phyloP scores from a whole-genome alignment of 768 basidiomycete species.

The button mushroom (Agaricus bisporus) region DNA sequence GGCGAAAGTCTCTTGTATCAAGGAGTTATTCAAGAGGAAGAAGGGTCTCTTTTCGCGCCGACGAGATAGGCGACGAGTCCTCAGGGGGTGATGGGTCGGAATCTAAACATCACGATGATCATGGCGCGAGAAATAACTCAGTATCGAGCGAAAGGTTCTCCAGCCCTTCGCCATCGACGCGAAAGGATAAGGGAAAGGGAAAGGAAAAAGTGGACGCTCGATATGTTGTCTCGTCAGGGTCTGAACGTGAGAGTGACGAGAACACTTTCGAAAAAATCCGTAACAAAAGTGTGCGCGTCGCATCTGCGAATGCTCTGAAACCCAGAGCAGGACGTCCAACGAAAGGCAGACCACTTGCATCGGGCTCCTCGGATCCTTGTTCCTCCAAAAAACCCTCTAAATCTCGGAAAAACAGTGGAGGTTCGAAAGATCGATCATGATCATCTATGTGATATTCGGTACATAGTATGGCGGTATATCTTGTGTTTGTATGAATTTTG shows the following conservation, averaged over 20 bases:
- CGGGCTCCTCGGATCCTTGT: neutral
- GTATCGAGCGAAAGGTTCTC: neutral
- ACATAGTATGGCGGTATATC: neutral
- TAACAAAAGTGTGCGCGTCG: neutral
- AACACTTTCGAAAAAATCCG: neutral
- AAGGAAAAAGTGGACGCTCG: constrained; percentile 7
- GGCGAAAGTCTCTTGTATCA: constrained; percentile 32
- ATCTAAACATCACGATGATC: constrained; percentile 1
- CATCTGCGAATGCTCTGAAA: neutral
- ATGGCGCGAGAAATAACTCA: neutral
- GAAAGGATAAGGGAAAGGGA: constrained; percentile 12
- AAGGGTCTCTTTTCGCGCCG: constrained; percentile 49
- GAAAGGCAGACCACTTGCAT: neutral
- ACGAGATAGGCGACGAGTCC: constrained; percentile 16
- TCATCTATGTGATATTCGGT: neutral
- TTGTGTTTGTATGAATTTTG: neutral
- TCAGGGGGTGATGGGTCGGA: constrained; percentile 13
- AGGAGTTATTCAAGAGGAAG: constrained; percentile 51
- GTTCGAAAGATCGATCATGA: neutral
- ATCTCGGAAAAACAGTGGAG: neutral
- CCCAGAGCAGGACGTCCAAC: neutral
- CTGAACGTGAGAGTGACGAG: constrained; percentile 4
- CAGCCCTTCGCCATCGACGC: constrained; percentile 1
- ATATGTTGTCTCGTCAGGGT: neutral
- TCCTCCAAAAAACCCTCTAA: neutral